These are phyloP conservation scores for Fusarium circinatum DNA, from an alignment of 2,329 filamentous ascomycete genomes.

Conservation along the genomic window DNA sequence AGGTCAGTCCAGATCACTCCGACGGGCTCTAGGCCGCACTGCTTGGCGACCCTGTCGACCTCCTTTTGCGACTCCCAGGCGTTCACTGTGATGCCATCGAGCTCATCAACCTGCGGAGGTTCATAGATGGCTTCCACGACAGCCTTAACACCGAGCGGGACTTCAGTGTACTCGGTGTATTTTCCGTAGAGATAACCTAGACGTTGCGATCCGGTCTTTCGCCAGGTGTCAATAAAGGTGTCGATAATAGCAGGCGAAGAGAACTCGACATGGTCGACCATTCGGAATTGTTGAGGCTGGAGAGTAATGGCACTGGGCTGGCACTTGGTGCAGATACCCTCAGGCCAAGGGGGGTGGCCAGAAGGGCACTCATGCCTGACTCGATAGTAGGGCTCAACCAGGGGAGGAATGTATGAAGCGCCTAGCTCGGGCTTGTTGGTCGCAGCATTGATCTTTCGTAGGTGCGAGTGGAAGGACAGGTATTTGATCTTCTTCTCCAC, in stretches of 20 bases:
- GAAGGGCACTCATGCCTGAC: constrained; percentile 91
- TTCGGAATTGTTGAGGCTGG: constrained; percentile 92
- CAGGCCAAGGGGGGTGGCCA: constrained; percentile 92
- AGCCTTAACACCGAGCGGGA: constrained; percentile 93
- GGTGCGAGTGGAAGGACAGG: constrained; percentile 91
- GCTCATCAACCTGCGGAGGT: constrained; percentile 87
- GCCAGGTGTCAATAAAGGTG: constrained; percentile 91
- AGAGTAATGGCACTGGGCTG: constrained; percentile 97
- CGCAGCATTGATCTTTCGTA: constrained; percentile 93
- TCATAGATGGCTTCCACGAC: constrained; percentile 98
- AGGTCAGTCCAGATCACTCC: constrained; percentile 97
- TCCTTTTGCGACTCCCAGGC: constrained; percentile 88
- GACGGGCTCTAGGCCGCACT: constrained; percentile 88
- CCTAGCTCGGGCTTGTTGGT: constrained; percentile 96
- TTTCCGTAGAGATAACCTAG: constrained; percentile 91
- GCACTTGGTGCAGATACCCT: constrained; percentile 97
- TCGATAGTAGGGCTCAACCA: constrained; percentile 91
- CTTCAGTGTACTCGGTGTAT: constrained; percentile 90
- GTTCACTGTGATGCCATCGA: constrained; percentile 86
- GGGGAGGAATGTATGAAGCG: constrained; percentile 93
- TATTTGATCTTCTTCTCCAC: constrained; percentile 99
- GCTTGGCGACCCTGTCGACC: constrained; percentile 80
- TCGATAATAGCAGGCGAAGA: constrained; percentile 86
- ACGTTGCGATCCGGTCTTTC: constrained; percentile 83
- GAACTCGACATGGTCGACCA: constrained; percentile 99